phyloP scores from a whole-genome alignment of 176 grass and related monocot species.

The Metroxylon sagu region DNA sequence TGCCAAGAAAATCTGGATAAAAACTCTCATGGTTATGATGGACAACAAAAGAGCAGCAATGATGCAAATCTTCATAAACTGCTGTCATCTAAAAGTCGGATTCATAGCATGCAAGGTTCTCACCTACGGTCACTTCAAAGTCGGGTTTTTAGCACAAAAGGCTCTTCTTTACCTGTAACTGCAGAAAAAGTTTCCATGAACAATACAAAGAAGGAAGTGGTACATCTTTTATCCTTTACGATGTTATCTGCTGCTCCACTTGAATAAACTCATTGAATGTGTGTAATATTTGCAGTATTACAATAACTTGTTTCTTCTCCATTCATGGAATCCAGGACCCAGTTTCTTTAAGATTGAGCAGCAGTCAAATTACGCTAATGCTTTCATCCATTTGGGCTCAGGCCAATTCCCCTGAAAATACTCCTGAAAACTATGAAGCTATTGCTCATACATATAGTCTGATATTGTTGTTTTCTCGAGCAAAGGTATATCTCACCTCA shows the following conservation, averaged over 20 bases:
- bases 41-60: slow-evolving; percentile 23
- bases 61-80: slow-evolving; percentile 43
- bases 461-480: slow-evolving; percentile 73
- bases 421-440: slow-evolving; percentile 91
- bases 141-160: slow-evolving; percentile 46
- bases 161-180: slow-evolving; percentile 47
- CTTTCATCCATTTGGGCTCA: slow-evolving; percentile 95
- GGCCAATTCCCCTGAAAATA: slow-evolving; percentile 64
- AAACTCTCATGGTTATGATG: slow-evolving; percentile 26
- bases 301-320: slow-evolving; percentile 11
- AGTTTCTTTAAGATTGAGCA: slow-evolving; percentile 62
- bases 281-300: background rate
- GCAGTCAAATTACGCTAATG: slow-evolving; percentile 84
- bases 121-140: slow-evolving; percentile 54
- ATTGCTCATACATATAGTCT: slow-evolving; percentile 96
- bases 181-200: slow-evolving; percentile 35
- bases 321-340: slow-evolving; percentile 60
- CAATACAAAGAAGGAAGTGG: slow-evolving; percentile 46
- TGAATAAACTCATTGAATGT: no score
- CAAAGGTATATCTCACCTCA: slow-evolving; percentile 52
- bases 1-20: slow-evolving; percentile 42
- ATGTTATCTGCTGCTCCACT: no score
- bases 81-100: slow-evolving; percentile 53
- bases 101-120: slow-evolving; percentile 37
- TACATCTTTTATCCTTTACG: slow-evolving; percentile 22